Percentiles rank a stretch among this genome's conserved stretches.
phyloP scores from a whole-genome alignment of 192 early-diverging fungal species.

The Glomus cerebriforme region DNA sequence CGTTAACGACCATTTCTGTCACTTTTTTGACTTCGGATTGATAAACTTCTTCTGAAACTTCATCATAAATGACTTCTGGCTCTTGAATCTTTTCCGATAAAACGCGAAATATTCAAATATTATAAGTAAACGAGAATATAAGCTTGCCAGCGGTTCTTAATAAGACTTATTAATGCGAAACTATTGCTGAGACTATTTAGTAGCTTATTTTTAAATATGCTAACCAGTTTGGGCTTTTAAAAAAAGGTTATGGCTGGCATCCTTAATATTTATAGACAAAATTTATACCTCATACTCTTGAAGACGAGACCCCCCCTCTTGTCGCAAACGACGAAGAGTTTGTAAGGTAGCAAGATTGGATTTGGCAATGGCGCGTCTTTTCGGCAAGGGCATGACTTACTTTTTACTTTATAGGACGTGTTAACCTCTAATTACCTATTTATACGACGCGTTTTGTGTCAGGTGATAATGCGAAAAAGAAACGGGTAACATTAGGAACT shows the following conservation, averaged over 20 bases:
- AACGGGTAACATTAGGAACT: too few relatives aligned
- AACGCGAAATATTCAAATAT: background rate
- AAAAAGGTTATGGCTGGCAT: too few relatives aligned
- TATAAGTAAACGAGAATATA: background rate
- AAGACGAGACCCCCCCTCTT: constrained; percentile 8
- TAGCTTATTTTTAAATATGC: too few relatives aligned
- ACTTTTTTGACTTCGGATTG: constrained; percentile 37
- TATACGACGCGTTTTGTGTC: too few relatives aligned
- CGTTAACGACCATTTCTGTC: constrained; percentile 62
- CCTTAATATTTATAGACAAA: background rate
- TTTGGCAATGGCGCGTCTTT: background rate
- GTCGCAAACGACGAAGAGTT: constrained; percentile 4
- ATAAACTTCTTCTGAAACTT: constrained; percentile 64
- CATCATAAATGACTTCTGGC: constrained; percentile 52
- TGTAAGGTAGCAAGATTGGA: background rate
- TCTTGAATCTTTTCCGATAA: constrained; percentile 37
- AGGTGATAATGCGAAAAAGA: too few relatives aligned
- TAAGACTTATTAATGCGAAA: too few relatives aligned
- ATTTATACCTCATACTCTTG: constrained; percentile 22
- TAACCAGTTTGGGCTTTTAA: too few relatives aligned
- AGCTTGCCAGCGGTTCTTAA: too few relatives aligned
- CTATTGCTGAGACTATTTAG: too few relatives aligned
- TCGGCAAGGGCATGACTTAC: background rate
- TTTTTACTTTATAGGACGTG: background rate
- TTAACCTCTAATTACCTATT: background rate